phyloP scores from a whole-genome alignment of 2,329 filamentous ascomycete species.

The Penicillium brasilianum region DNA sequence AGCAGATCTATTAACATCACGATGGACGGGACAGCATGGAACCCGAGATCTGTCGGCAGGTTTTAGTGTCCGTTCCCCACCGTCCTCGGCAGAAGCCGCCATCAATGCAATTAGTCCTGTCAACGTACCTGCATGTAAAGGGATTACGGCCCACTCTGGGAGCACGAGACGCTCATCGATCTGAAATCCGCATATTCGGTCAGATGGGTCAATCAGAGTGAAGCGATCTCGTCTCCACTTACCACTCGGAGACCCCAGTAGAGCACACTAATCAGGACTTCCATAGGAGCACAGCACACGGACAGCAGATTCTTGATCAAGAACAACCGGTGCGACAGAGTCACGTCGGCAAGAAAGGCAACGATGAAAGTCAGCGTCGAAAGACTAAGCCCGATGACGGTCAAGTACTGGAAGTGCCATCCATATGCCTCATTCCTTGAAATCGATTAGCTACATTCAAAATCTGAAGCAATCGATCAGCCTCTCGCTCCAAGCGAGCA shows the following conservation, averaged over 20 bases:
- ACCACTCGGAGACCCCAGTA: constrained; percentile 65
- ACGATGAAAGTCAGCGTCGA: constrained; percentile 60
- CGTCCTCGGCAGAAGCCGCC: not conserved
- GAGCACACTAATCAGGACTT: constrained; percentile 63
- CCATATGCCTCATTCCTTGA: constrained; percentile 63
- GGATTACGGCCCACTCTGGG: constrained; percentile 49
- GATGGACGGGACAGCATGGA: constrained; percentile 59
- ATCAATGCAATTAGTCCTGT: constrained; percentile 2
- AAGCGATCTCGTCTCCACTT: constrained; percentile 25
- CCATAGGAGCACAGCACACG: constrained; percentile 63
- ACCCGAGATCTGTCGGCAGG: constrained; percentile 46
- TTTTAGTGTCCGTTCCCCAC: constrained; percentile 6
- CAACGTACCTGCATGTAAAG: constrained; percentile 43
- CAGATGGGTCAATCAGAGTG: constrained; percentile 2
- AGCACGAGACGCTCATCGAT: constrained; percentile 56
- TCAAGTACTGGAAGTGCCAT: constrained; percentile 70
- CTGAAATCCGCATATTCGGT: constrained; percentile 28
- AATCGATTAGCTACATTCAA: constrained; percentile 4
- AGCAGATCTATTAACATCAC: constrained; percentile 61
- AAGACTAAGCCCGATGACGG: constrained; percentile 64
- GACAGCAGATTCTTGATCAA: constrained; percentile 62
- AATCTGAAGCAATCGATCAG: not conserved
- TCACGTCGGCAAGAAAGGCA: constrained; percentile 62
- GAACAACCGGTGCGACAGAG: constrained; percentile 58
- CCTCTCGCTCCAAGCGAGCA: not conserved